Evolutionary conservation across 768 basidiomycete species (phyloP).

Genomic region (Lyophyllum atratum): DNA sequence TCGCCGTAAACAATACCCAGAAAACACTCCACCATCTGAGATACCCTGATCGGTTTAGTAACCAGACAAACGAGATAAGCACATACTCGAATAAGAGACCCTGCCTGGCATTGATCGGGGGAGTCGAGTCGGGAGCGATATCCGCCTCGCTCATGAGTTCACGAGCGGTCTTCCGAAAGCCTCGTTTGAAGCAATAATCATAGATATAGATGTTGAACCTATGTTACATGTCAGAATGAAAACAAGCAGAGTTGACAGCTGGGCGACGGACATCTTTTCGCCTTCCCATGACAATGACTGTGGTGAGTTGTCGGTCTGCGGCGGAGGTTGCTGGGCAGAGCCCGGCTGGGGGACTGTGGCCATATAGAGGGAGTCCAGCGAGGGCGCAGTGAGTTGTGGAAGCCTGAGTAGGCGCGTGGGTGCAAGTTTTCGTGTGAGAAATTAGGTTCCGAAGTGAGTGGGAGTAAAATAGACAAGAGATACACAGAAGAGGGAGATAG

Average conservation of each 20-base stretch:
- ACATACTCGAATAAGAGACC: slow-evolving; percentile 83
- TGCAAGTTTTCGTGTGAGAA: slow-evolving; percentile 17
- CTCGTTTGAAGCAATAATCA: slow-evolving; percentile 83
- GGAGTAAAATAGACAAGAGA: slow-evolving; percentile 12
- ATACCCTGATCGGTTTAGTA: slow-evolving; percentile 10
- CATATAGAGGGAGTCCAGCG: slow-evolving; percentile 23
- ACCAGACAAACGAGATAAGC: slow-evolving; percentile 11
- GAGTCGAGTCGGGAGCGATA: slow-evolving; percentile 58
- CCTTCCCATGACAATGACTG: slow-evolving; percentile 23
- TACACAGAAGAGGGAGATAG: neutral
- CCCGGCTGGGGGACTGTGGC: slow-evolving; percentile 29
- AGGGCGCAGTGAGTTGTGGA: neutral
- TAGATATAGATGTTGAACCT: slow-evolving; percentile 92
- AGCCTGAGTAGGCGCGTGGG: slow-evolving; percentile 13
- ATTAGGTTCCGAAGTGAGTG: slow-evolving; percentile 18
- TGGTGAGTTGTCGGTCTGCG: slow-evolving; percentile 22
- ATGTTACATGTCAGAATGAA: slow-evolving; percentile 8
- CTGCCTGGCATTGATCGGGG: slow-evolving; percentile 83
- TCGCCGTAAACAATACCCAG: slow-evolving; percentile 83
- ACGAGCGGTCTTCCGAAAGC: slow-evolving; percentile 70
- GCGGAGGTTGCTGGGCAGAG: slow-evolving; percentile 23
- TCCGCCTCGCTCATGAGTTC: slow-evolving; percentile 71
- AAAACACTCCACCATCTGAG: slow-evolving; percentile 88
- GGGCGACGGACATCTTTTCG: neutral
- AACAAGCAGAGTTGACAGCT: neutral